Percentiles rank a stretch among this genome's conserved stretches.
Conservation (phyloP, 2,329 filamentous ascomycete genomes). For the Metarhizium guizhouense region DNA sequence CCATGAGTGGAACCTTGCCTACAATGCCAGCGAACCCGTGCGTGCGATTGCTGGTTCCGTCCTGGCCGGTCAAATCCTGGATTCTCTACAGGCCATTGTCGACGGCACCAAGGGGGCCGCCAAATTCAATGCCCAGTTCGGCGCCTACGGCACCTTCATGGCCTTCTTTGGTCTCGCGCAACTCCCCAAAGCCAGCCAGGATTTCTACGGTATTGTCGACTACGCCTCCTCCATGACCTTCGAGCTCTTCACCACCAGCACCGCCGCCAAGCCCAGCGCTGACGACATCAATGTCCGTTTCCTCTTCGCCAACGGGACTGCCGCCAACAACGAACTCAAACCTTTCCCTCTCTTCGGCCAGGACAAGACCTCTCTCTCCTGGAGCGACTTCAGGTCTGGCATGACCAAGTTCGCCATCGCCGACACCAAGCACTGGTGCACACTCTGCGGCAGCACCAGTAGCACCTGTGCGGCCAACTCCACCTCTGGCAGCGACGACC, state of each 20-base stretch:
- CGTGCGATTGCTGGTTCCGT: conserved; percentile 50
- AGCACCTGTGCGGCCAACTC: conserved; percentile 48
- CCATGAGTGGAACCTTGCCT: conserved; percentile 77
- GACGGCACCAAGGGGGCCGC: conserved; percentile 25
- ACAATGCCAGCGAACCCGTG: conserved; percentile 62
- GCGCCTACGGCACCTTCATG: conserved; percentile 53
- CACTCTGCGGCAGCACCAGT: conserved; percentile 62
- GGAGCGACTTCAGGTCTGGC: conserved; percentile 55
- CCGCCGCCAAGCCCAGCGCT: conserved; percentile 30
- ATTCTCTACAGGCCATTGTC: conserved; percentile 43
- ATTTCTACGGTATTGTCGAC: conserved; percentile 73
- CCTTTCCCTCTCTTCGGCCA: conserved; percentile 53
- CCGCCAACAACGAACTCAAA: conserved; percentile 39
- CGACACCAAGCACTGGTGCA: conserved; percentile 63
- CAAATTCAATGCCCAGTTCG: conserved; percentile 46
- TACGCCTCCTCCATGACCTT: conserved; percentile 78
- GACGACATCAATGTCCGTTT: conserved; percentile 50
- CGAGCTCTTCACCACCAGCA: conserved; percentile 57
- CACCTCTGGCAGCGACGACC: conserved; percentile 14
- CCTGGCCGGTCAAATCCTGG: conserved; percentile 45
- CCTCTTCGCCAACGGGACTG: conserved; percentile 51
- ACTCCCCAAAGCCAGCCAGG: conserved; percentile 37
- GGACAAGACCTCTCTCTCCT: conserved; percentile 46
- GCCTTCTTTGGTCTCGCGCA: conserved; percentile 53
- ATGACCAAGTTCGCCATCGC: conserved; percentile 60